Evolutionary conservation across 2,329 filamentous ascomycete genomes (phyloP).

Genomic region (Metarhizium sp.): DNA sequence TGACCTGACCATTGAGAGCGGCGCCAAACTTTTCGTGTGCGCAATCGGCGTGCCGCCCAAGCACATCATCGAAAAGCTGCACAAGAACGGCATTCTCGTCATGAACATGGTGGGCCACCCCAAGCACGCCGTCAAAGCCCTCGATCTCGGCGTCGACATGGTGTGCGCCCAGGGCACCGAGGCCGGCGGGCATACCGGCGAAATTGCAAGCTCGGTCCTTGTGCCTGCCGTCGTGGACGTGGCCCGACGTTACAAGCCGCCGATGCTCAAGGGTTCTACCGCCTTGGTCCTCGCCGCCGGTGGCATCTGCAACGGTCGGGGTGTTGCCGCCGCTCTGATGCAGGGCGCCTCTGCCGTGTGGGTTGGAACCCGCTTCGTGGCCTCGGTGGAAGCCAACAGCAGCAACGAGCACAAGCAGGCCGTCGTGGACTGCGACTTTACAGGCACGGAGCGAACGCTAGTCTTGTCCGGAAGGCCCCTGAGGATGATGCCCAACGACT

Average conservation of each 20-base stretch:
- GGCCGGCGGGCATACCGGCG: conserved; percentile 86
- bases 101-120: conserved; percentile 99
- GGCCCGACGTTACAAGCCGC: conserved; percentile 60
- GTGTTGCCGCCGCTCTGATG: conserved; percentile 73
- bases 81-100: conserved; percentile 69
- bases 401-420: conserved; percentile 74
- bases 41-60: conserved; percentile 81
- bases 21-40: conserved; percentile 76
- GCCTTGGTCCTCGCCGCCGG: conserved; percentile 87
- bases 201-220: conserved; percentile 73
- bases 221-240: conserved; percentile 84
- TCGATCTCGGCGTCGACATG: conserved; percentile 80
- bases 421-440: conserved; percentile 67
- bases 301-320: conserved; percentile 74
- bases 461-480: conserved; percentile 76
- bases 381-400: conserved; percentile 72
- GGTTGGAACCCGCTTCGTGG: conserved; percentile 92
- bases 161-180: conserved; percentile 90
- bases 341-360: conserved; percentile 83
- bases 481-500: conserved; percentile 73
- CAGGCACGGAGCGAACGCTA: conserved; percentile 73
- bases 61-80: conserved; percentile 64
- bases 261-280: conserved; percentile 57
- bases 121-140: conserved; percentile 80
- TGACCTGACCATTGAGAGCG: conserved; percentile 73